phyloP scores from a whole-genome alignment of 2,329 filamentous ascomycete genomes.

The Aspergillus quadricinctus region DNA sequence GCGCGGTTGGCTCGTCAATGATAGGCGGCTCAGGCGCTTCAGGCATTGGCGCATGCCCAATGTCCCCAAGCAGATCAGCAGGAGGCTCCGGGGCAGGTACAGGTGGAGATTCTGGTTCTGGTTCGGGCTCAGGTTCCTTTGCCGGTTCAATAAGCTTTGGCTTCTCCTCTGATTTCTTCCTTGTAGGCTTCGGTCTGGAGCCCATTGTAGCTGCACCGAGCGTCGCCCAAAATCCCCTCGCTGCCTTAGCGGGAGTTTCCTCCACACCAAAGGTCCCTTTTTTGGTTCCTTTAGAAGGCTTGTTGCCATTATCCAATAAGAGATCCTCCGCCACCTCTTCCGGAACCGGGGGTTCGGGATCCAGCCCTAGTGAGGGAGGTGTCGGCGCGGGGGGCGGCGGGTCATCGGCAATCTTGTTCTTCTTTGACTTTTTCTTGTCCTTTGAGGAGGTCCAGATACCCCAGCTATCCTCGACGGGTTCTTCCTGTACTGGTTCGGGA shows the following conservation, averaged over 20 bases:
- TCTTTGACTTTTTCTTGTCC: slow-evolving; percentile 49
- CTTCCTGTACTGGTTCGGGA: slow-evolving; percentile 18
- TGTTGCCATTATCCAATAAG: slow-evolving; percentile 37
- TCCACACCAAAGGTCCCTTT: slow-evolving; percentile 31
- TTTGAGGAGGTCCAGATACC: slow-evolving; percentile 35
- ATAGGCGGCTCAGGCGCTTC: slow-evolving; percentile 30
- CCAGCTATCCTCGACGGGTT: slow-evolving; percentile 26
- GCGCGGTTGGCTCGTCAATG: slow-evolving; percentile 35
- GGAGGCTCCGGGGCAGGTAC: slow-evolving; percentile 15
- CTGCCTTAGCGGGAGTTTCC: slow-evolving; percentile 33
- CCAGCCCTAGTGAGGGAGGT: slow-evolving; percentile 43
- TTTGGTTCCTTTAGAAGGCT: slow-evolving; percentile 33
- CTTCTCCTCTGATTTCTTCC: slow-evolving; percentile 46
- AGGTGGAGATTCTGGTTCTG: slow-evolving; percentile 7
- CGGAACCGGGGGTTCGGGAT: slow-evolving; percentile 33
- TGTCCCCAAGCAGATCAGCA: slow-evolving; percentile 31
- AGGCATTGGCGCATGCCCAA: slow-evolving; percentile 28
- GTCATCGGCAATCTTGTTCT: slow-evolving; percentile 40
- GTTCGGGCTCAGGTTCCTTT: slow-evolving; percentile 16
- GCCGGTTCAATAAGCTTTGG: slow-evolving; percentile 38
- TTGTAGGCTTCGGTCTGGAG: slow-evolving; percentile 37
- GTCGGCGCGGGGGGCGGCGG: slow-evolving; percentile 47
- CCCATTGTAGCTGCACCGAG: slow-evolving; percentile 36
- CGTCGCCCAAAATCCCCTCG: slow-evolving; percentile 43
- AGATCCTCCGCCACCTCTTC: slow-evolving; percentile 31